phyloP scores from a whole-genome alignment of 75 land plant genomes.

The Cunninghamia lanceolata region DNA sequence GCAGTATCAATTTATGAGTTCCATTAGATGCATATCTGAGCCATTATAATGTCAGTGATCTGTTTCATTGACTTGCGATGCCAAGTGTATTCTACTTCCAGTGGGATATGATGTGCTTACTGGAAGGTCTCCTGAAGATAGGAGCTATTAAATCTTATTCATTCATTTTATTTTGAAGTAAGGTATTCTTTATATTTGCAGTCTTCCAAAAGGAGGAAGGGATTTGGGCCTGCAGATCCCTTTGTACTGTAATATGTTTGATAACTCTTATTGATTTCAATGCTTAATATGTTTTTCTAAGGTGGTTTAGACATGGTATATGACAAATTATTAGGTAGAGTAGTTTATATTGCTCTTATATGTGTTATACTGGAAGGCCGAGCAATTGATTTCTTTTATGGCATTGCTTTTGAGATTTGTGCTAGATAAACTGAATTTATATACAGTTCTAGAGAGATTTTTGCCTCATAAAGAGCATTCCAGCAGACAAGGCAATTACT shows the following conservation, averaged over 20 bases:
- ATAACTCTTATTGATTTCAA: background rate
- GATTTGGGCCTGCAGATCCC: background rate
- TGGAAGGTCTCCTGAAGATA: background rate
- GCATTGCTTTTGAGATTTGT: background rate
- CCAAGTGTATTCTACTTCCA: constrained; percentile 8
- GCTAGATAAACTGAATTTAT: background rate
- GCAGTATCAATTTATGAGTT: background rate
- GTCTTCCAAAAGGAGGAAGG: constrained; percentile 1
- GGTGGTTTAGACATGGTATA: background rate
- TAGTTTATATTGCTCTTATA: background rate
- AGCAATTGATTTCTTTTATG: background rate
- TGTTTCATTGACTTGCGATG: background rate
- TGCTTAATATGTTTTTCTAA: background rate
- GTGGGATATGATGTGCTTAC: background rate
- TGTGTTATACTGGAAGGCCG: background rate
- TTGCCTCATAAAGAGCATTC: background rate
- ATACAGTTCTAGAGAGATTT: background rate
- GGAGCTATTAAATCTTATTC: constrained; percentile 8
- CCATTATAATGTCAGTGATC: constrained; percentile 7
- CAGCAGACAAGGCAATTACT: background rate
- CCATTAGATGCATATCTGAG: background rate
- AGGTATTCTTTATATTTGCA: constrained; percentile 11
- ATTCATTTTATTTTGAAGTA: constrained; percentile 2
- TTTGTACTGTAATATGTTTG: background rate
- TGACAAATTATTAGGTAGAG: background rate